A percentile compares a stretch with the other conserved stretches of the same genome.
These are phyloP conservation scores for Podospora conica DNA, from an alignment of 495 filamentous ascomycete species.

Conservation along the genomic window DNA sequence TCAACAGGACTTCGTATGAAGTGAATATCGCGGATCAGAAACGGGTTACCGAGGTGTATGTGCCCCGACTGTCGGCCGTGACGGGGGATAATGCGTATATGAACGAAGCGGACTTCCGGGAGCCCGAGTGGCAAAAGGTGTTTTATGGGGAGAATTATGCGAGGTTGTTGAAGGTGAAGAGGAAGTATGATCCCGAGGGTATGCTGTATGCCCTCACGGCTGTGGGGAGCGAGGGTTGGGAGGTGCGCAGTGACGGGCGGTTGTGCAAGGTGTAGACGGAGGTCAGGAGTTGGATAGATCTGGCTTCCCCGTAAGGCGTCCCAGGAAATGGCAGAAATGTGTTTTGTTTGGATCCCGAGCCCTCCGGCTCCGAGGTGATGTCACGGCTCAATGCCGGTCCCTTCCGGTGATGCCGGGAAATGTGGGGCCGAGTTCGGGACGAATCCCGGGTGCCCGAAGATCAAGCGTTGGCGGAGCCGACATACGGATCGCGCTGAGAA, in stretches of 20 bases:
- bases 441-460: too few species aligned
- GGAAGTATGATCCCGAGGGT: slow-evolving; percentile 44
- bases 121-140: slow-evolving; percentile 44
- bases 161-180: slow-evolving; percentile 41
- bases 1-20: neutral
- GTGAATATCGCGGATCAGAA: neutral
- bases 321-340: too few species aligned
- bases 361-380: neutral
- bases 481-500: neutral
- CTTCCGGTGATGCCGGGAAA: neutral
- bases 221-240: slow-evolving; percentile 41
- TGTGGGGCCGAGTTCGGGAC: neutral
- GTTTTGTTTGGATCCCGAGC: neutral
- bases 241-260: slow-evolving; percentile 16
- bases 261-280: slow-evolving; percentile 22
- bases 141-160: slow-evolving; percentile 49
- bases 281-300: neutral
- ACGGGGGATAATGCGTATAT: slow-evolving; percentile 30
- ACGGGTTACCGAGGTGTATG: neutral
- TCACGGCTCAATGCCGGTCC: neutral
- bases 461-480: neutral
- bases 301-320: neutral
- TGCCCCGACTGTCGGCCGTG: neutral
- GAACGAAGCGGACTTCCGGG: slow-evolving; percentile 45
- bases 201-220: slow-evolving; percentile 46